Percentiles rank a stretch among this genome's conserved stretches.
Conservation (phyloP, 371 early-diverging fungal genomes). For the Smittium culicis region DNA sequence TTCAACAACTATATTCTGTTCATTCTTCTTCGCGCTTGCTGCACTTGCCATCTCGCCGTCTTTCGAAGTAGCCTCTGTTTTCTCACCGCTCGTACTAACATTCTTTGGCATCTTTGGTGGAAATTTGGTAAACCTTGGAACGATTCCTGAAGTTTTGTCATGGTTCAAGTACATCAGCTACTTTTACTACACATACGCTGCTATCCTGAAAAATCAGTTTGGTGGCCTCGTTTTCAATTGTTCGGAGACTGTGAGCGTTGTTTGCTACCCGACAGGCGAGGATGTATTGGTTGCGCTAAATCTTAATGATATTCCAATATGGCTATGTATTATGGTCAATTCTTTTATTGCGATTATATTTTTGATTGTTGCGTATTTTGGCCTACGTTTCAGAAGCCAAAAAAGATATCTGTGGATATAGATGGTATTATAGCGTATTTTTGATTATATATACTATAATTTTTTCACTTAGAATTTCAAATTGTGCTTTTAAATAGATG, state of each 20-base stretch:
- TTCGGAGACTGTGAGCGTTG: not conserved
- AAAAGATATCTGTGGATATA: not conserved
- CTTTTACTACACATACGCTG: conserved; percentile 29
- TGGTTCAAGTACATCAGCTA: conserved; percentile 32
- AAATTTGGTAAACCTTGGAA: conserved; percentile 29
- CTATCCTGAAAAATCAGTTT: conserved; percentile 29
- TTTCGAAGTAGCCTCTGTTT: conserved; percentile 32
- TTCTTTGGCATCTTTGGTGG: conserved; percentile 38
- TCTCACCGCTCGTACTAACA: conserved; percentile 30
- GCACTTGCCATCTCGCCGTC: conserved; percentile 22
- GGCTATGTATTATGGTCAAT: conserved; percentile 11
- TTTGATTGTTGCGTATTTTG: conserved; percentile 7
- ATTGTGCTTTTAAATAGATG: no score
- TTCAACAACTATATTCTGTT: conserved; percentile 20
- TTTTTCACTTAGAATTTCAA: no score
- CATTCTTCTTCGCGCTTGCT: conserved; percentile 22
- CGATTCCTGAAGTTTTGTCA: conserved; percentile 21
- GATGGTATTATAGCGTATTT: no score
- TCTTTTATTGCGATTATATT: not conserved
- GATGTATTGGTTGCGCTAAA: conserved; percentile 21
- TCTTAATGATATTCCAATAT: conserved; percentile 19
- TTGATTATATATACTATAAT: no score
- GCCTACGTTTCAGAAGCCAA: not conserved
- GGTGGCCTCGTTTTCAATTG: conserved; percentile 23
- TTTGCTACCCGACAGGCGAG: conserved; percentile 20